phyloP scores from a whole-genome alignment of 108 stramenopile species.

The Discostella stelligeroides region DNA sequence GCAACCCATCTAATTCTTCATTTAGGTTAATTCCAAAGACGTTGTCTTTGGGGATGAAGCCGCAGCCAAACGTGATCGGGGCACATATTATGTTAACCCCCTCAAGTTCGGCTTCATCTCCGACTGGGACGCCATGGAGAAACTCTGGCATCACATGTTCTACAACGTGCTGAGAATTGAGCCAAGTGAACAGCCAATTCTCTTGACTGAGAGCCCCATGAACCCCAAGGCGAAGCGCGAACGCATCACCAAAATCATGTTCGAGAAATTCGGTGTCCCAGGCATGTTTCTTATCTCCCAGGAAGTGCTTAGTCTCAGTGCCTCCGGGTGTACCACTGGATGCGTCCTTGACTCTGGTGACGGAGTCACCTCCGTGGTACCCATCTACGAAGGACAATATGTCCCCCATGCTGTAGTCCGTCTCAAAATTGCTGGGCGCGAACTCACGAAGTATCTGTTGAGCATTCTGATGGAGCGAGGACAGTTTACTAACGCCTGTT shows the following conservation, averaged over 20 bases:
- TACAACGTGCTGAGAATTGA: conserved; percentile 97
- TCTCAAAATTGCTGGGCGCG: conserved; percentile 93
- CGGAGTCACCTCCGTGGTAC: conserved; percentile 94
- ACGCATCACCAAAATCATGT: conserved; percentile 99
- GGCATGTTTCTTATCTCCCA: conserved; percentile 99
- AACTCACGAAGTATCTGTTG: conserved; percentile 95
- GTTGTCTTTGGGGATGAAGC: conserved; percentile 99
- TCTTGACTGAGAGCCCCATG: conserved; percentile 98
- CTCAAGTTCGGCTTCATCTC: conserved; percentile 99
- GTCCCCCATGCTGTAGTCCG: conserved; percentile 95
- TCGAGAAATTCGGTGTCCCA: conserved; percentile 99
- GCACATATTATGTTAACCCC: too few species aligned
- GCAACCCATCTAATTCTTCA: too few species aligned
- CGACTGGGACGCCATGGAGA: conserved; percentile 99
- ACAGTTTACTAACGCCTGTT: conserved; percentile 91
- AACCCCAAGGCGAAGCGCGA: conserved; percentile 99
- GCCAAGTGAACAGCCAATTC: conserved; percentile 98
- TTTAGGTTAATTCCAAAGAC: too few species aligned
- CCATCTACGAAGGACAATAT: conserved; percentile 96
- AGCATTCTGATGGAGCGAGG: conserved; percentile 93
- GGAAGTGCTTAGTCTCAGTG: conserved; percentile 95
- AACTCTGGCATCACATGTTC: conserved; percentile 98
- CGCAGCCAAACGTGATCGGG: conserved; percentile 98
- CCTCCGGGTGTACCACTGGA: conserved; percentile 95
- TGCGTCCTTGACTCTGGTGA: conserved; percentile 94